Base-by-base conservation (phyloP, 2,329 filamentous ascomycete species). In the Exophiala lecanii-corni region DNA sequence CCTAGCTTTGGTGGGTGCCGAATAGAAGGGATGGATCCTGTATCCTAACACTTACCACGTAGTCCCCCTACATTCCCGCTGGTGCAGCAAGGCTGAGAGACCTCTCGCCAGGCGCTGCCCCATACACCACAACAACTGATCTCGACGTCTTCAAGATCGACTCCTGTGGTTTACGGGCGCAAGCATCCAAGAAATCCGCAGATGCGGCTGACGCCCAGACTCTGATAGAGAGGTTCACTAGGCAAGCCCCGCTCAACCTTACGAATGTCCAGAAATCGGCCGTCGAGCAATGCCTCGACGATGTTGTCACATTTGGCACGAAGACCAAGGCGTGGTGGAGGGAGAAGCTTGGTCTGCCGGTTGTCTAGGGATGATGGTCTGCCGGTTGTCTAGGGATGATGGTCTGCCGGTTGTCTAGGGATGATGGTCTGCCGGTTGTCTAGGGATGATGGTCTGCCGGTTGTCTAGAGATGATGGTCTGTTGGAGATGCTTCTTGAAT, bases 91-190 rank as follows among this genome's bases (percentile, higher is more conserved):
- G 28, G 28, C 28, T 9, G 28, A 31, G 28, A 31, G 28, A 31
- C 28, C 28, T 31, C 28, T 9, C 28, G 28, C 39, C 44, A 20
- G 25, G 23, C 30, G 19, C 36, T 33, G 25, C 46, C 7, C 46
- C 36, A 15, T 49, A 49, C 21, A 49, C 45, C 42, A 41, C 48
- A 7, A 33, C 43, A 41, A 17, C 39, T 20, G 41, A 49, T 45
- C 36, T 51, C 5, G 32, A 38, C n/a, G 26, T 51, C 19, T 51
- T 51, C 41, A 51, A 49, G 36, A 45, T 51, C 36, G 35, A 51
- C 36, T 36, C 40, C 30, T 49, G 46, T 33, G 46, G 46, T 32
- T 44, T 49, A 34, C 48, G 32, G 20, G 40, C 46, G 28, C 41
- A 37, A 38, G 10, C 28, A 33, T 34, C 10, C 40, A 51, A 39